A percentile compares a stretch with the other conserved stretches of the same genome.
These are phyloP conservation scores for Fomitopsis pulvina DNA, from an alignment of 768 basidiomycete species.

Conservation along the genomic window DNA sequence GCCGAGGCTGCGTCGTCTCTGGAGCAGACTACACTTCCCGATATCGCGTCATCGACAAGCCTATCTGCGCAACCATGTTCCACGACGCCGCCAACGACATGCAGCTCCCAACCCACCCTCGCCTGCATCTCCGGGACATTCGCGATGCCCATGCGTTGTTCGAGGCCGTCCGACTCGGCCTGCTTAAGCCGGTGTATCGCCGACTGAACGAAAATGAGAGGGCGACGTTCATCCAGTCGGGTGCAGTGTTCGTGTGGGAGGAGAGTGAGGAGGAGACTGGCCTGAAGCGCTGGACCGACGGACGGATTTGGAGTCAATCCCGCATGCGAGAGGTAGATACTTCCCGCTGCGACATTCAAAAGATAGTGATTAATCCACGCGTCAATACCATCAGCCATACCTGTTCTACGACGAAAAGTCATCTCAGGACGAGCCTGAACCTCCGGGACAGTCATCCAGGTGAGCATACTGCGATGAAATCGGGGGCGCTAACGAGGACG, in stretches of 20 bases:
- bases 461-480: constrained; percentile 17
- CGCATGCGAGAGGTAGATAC: constrained; percentile 52
- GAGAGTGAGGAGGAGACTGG: constrained; percentile 62
- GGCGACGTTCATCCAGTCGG: constrained; percentile 46
- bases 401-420: constrained; percentile 63
- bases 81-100: constrained; percentile 34
- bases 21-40: background rate
- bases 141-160: constrained; percentile 61
- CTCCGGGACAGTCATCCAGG: constrained; percentile 32
- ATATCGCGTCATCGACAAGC: background rate
- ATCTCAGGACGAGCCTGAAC: constrained; percentile 35
- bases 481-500: background rate
- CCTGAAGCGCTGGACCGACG: constrained; percentile 66
- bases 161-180: constrained; percentile 54
- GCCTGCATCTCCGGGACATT: constrained; percentile 59
- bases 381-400: constrained; percentile 45
- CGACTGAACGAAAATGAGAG: constrained; percentile 60
- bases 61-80: constrained; percentile 20
- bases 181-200: constrained; percentile 41
- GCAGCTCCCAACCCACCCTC: constrained; percentile 59
- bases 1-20: background rate
- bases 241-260: constrained; percentile 65
- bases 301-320: constrained; percentile 62
- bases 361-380: constrained; percentile 2
- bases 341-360: background rate